A percentile compares a stretch with the other conserved stretches of the same genome.
phyloP scores from a whole-genome alignment of 306 rosid genomes.

The Dalbergia cochinchinensis region DNA sequence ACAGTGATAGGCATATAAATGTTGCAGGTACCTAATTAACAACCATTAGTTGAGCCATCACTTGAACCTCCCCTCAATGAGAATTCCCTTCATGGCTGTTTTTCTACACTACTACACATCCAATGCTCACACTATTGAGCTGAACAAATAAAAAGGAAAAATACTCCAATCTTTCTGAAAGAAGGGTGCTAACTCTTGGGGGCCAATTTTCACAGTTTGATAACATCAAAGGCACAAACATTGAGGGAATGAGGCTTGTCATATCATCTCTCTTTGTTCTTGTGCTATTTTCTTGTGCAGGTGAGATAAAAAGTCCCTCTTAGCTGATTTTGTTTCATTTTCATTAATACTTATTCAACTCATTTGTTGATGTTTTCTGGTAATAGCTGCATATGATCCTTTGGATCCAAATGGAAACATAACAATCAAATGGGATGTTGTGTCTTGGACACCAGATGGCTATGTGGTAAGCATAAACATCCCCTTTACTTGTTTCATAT shows the following conservation, averaged over 20 bases:
- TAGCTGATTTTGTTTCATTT: conserved; percentile 2
- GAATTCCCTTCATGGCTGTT: conserved; percentile 42
- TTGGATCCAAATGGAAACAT: conserved; percentile 95
- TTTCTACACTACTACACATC: conserved; percentile 43
- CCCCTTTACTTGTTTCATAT: conserved; percentile 30
- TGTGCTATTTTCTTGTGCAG: conserved; percentile 65
- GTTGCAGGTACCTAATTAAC: conserved; percentile 51
- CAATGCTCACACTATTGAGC: conserved; percentile 35
- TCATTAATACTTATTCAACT: conserved; percentile 25
- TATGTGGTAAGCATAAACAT: conserved; percentile 71
- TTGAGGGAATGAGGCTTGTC: conserved; percentile 62
- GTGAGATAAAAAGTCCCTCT: conserved; percentile 46
- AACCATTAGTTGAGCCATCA: conserved; percentile 71
- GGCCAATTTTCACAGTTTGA: conserved; percentile 8
- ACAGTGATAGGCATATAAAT: conserved; percentile 38
- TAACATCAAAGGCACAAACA: conserved; percentile 33
- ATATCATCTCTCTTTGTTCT: conserved; percentile 54
- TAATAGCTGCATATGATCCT: conserved; percentile 87
- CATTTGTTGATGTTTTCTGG: conserved; percentile 35
- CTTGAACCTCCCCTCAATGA: conserved; percentile 24
- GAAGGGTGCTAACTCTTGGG: conserved; percentile 28
- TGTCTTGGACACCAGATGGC: conserved; percentile 99
- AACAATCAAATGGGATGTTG: conserved; percentile 90
- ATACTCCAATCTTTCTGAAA: conserved; percentile 35
- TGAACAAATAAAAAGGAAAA: background rate